Evolutionary conservation across 768 basidiomycete genomes (phyloP).

Genomic region (Suillus occidentalis): DNA sequence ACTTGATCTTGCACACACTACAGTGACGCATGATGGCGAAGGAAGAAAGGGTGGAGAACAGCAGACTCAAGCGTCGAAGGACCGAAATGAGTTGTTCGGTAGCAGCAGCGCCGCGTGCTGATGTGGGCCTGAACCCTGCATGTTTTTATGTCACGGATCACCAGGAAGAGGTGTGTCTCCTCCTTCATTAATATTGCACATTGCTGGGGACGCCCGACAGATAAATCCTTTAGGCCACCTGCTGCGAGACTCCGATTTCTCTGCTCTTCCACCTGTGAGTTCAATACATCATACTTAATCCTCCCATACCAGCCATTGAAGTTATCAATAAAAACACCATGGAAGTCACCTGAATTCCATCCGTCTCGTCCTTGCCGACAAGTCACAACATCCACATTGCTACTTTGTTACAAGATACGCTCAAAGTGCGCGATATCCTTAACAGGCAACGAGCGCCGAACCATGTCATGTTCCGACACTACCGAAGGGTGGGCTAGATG

Average conservation of each 20-base stretch:
- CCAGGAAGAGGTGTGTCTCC: not conserved
- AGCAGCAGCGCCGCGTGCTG: not conserved
- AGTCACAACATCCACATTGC: not conserved
- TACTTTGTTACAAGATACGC: not conserved
- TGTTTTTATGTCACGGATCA: not conserved
- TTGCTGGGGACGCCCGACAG: not conserved
- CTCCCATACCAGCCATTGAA: not conserved
- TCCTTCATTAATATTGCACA: not conserved
- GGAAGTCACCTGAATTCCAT: not conserved
- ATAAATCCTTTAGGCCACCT: not conserved
- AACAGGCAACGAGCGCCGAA: not conserved
- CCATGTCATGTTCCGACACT: not conserved
- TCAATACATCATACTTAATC: not conserved
- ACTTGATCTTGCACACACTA: constrained; percentile 18
- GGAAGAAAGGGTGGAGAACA: not conserved
- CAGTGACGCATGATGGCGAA: not conserved
- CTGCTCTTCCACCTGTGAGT: not conserved
- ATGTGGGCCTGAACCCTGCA: not conserved
- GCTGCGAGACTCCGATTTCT: too few species aligned
- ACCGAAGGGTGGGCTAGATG: not conserved
- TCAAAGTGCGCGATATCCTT: not conserved
- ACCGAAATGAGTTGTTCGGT: not conserved
- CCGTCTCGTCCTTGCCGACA: not conserved
- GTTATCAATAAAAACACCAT: not conserved
- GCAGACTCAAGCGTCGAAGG: not conserved